phyloP scores from a whole-genome alignment of 192 early-diverging fungal genomes.

The Thamnidium elegans region DNA sequence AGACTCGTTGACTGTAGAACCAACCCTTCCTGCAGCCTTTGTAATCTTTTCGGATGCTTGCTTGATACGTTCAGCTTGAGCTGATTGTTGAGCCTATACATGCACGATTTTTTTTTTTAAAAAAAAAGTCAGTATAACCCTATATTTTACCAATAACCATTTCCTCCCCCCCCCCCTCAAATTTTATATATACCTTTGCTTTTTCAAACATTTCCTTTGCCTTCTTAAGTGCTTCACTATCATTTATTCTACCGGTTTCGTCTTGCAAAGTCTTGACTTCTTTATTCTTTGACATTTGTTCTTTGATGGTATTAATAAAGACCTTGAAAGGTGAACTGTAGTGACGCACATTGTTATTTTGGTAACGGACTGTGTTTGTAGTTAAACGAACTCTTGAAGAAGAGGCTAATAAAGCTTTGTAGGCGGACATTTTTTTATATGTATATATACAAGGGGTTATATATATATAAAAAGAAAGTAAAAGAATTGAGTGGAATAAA shows the following conservation, averaged over 20 bases:
- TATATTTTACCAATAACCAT: neutral
- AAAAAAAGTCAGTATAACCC: slow-evolving; percentile 4
- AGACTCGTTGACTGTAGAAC: slow-evolving; percentile 58
- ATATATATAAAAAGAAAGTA: neutral
- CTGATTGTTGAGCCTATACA: slow-evolving; percentile 27
- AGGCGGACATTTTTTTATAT: slow-evolving; percentile 16
- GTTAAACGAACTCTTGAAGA: slow-evolving; percentile 8
- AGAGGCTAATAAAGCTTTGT: slow-evolving; percentile 5
- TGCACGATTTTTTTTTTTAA: neutral
- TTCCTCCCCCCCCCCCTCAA: neutral
- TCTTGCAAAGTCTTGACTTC: slow-evolving; percentile 91
- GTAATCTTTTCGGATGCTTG: slow-evolving; percentile 63
- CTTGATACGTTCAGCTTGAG: slow-evolving; percentile 50
- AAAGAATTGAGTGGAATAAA: no score
- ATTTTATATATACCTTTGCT: slow-evolving; percentile 47
- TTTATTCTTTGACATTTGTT: slow-evolving; percentile 92
- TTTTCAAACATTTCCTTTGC: slow-evolving; percentile 72
- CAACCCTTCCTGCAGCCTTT: slow-evolving; percentile 71
- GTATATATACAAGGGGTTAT: neutral
- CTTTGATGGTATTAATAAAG: slow-evolving; percentile 87
- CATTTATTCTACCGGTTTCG: slow-evolving; percentile 73
- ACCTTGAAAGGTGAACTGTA: slow-evolving; percentile 60
- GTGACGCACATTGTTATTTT: slow-evolving; percentile 19
- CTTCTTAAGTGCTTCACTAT: slow-evolving; percentile 84
- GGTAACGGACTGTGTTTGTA: neutral